Evolutionary conservation across 345 rosid species (phyloP), one percentile per base, ranked within the genome.

Genomic region (Hibiscus trionum): DNA sequence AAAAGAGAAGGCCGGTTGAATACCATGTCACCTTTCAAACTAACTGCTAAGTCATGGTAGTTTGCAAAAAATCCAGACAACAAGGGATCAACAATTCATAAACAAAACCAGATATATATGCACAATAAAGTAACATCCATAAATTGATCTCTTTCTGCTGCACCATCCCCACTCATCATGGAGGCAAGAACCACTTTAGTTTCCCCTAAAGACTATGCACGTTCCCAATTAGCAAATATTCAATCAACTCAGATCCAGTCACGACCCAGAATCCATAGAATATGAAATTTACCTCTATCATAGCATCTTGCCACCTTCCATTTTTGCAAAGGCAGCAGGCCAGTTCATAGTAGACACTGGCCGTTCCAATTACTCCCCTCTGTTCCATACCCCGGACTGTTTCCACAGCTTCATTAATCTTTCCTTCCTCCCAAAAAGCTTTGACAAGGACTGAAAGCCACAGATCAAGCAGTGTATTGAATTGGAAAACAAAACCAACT

Each of bases 271-370:
- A 63, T 29, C 65, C 15, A 72, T n/a, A 70, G 31, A 70, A 33
- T 59, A 72, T 63, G 61, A 42, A 53, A 61, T 74, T 83, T 76
- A 88, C 98, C 93, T 88, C 95, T 24, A 70, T 72, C 84, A 90
- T 61, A 72, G 97, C 98, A 59, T 91, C 97, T 75, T 73, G 82
- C 95, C 96, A 91, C 79, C 89, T 86, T 49, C 98, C 90, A 35
- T 81, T 81, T 75, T 81, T 74, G 82, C 96, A 94, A 72, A 94
- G 95, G 79, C 97, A 94, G 85, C 97, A 84, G 46, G 95, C 93
- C 69, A 94, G 74, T 78, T 91, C 97, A 72, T 91, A 94, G 75
- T 90, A 91, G 29, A 94, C 91, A 46, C 89, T 82, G 69, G 90
- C 93, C 1, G 82, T 83, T 82, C 98, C 97, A 75, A 94, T 81